Conservation (phyloP, 306 rosid genomes). For the Vicia villosa region DNA sequence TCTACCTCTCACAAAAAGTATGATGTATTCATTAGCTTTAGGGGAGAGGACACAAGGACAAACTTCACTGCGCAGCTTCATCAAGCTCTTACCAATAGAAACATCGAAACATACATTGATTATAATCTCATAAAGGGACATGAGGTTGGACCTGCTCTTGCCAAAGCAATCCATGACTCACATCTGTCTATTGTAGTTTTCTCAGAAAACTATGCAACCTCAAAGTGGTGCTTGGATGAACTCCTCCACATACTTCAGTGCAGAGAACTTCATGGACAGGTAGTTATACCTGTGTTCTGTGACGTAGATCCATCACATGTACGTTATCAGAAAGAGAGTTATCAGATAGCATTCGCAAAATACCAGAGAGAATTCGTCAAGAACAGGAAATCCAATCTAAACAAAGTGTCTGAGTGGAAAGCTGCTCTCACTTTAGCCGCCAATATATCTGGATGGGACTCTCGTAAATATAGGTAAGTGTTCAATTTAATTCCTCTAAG, state of each 20-base stretch:
- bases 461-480: background rate
- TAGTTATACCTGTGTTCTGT: conserved; percentile 35
- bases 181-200: conserved; percentile 17
- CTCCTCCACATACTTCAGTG: conserved; percentile 21
- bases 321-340: conserved; percentile 5
- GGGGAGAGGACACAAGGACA: conserved; percentile 38
- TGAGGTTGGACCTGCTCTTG: conserved; percentile 20
- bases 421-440: conserved; percentile 34
- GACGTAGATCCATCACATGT: conserved; percentile 19
- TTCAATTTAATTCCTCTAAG: background rate
- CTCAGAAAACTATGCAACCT: conserved; percentile 30
- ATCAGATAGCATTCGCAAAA: background rate
- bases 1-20: background rate
- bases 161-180: conserved; percentile 28
- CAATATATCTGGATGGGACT: conserved; percentile 41
- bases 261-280: conserved; percentile 5
- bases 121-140: conserved; percentile 2
- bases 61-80: conserved; percentile 34
- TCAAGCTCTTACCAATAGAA: background rate
- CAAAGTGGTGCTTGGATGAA: conserved; percentile 41
- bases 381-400: background rate
- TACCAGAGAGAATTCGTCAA: background rate
- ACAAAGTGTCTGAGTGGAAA: background rate
- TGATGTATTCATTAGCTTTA: conserved; percentile 41
- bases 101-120: conserved; percentile 26